These are phyloP conservation scores for Funneliformis mosseae DNA, from an alignment of 192 early-diverging fungal species.

Conservation along the genomic window DNA sequence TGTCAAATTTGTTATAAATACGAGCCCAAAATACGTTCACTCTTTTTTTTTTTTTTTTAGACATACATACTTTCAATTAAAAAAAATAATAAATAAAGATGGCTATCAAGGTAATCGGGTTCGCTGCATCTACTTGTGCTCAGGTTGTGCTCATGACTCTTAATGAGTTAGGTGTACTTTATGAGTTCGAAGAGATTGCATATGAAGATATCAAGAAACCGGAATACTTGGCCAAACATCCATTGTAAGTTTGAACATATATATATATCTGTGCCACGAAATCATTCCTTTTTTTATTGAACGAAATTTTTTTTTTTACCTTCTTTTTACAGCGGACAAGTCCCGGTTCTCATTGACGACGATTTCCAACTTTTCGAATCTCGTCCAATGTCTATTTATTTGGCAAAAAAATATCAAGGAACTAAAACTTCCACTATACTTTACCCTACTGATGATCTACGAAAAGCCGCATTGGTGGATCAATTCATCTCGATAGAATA, in stretches of 20 bases:
- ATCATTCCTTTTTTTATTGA: background rate
- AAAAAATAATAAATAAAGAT: background rate
- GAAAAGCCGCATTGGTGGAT: conserved; percentile 39
- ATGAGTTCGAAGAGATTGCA: conserved; percentile 33
- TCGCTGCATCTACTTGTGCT: conserved; percentile 32
- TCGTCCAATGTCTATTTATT: conserved; percentile 45
- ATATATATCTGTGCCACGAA: no score
- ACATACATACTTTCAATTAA: no score
- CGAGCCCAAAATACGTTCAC: no score
- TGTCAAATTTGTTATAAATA: no score
- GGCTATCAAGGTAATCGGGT: conserved; percentile 36
- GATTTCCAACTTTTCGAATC: conserved; percentile 42
- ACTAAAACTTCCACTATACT: conserved; percentile 28
- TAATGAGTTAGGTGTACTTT: conserved; percentile 41
- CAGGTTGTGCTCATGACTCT: conserved; percentile 35
- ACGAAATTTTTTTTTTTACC: background rate
- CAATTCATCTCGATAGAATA: conserved; percentile 38
- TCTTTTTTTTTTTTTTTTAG: no score
- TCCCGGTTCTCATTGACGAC: conserved; percentile 47
- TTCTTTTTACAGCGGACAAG: conserved; percentile 33
- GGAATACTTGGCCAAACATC: conserved; percentile 40
- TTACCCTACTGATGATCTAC: conserved; percentile 37
- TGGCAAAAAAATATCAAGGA: conserved; percentile 36
- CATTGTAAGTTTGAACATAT: conserved; percentile 35
- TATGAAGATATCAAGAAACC: conserved; percentile 37